Conservation (phyloP, 2,329 filamentous ascomycete species). For the Penicillium sp. region DNA sequence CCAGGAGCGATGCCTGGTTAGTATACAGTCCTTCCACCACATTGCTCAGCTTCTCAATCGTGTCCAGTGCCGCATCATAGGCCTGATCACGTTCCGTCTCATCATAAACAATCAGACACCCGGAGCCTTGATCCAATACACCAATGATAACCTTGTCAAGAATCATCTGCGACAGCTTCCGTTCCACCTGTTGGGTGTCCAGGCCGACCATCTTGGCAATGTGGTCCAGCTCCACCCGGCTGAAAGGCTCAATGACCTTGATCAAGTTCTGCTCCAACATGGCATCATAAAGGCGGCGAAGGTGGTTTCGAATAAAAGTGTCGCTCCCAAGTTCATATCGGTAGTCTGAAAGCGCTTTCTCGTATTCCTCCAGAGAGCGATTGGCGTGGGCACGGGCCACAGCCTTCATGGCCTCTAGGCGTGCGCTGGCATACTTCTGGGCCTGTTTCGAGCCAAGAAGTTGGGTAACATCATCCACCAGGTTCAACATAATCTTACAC, state of each 20-base stretch:
- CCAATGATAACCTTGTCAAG: slow-evolving; percentile 98
- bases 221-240: slow-evolving; percentile 92
- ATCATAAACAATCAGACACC: slow-evolving; percentile 95
- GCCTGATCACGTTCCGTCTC: slow-evolving; percentile 91
- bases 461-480: slow-evolving; percentile 92
- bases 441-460: slow-evolving; percentile 96
- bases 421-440: slow-evolving; percentile 92
- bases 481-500: slow-evolving; percentile 99
- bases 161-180: slow-evolving; percentile 99
- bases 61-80: slow-evolving; percentile 91
- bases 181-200: slow-evolving; percentile 94
- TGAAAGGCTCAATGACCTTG: slow-evolving; percentile 99
- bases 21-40: slow-evolving; percentile 98
- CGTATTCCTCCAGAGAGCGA: slow-evolving; percentile 95
- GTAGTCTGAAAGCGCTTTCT: slow-evolving; percentile 86
- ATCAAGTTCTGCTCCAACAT: slow-evolving; percentile 99
- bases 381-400: slow-evolving; percentile 95
- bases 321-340: slow-evolving; percentile 93
- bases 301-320: slow-evolving; percentile 94
- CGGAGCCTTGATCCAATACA: slow-evolving; percentile 95
- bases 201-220: slow-evolving; percentile 97
- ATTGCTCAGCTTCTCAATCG: slow-evolving; percentile 94
- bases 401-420: slow-evolving; percentile 98
- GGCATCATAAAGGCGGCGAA: slow-evolving; percentile 92
- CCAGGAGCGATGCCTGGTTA: slow-evolving; percentile 93